Base-by-base conservation (phyloP, 805 yeast genomes). In the Zygosaccharomyces siamensis region DNA sequence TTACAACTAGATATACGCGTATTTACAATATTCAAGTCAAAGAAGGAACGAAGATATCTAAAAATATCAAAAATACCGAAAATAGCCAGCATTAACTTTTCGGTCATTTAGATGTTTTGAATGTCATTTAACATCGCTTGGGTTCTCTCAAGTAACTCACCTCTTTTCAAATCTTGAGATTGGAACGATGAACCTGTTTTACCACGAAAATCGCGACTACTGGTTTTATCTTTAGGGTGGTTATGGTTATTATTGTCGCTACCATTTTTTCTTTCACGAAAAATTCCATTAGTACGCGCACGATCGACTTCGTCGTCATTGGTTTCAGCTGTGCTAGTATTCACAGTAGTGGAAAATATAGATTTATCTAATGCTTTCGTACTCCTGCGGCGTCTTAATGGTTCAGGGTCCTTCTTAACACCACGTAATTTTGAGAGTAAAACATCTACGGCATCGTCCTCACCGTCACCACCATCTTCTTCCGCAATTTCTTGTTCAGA, bases 51-150 rank as follows among this genome's bases (percentile, higher is more conserved):
- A 26, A 26, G 20, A 18, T 18, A 18, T 18, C 20, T 1, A 26
- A 26, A 26, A 26, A 10, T 3, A 10, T 2, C 4, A 4, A 14
- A 6, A 7, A 14, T 33, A 33, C 37, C 16, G 7, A 16, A 8
- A 7, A 16, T 33, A 14, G 37, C 37, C 21, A 8, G 12, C 12
- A 18, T 6, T 33, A 14, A 10, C 7, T 33, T 8, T 12, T 14
- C n/a, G 6, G 28, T n/a, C 18, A 36, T 5, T 49, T 45, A 62
- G 18, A 64, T 61, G 27, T 61, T 59, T 41, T 63, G 67, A 11
- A 61, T 56, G 42, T 56, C 65, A 30, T 48, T 58, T 14, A 62
- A 50, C 59, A 64, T 51, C 4, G 62, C 58, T 44, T 63, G 65
- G 3, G 67, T 55, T 33, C 67, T 57, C 36, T 59, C 58, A 18